Evolutionary conservation across 148 eudicot species (phyloP).

Genomic region (Chenopodium album): DNA sequence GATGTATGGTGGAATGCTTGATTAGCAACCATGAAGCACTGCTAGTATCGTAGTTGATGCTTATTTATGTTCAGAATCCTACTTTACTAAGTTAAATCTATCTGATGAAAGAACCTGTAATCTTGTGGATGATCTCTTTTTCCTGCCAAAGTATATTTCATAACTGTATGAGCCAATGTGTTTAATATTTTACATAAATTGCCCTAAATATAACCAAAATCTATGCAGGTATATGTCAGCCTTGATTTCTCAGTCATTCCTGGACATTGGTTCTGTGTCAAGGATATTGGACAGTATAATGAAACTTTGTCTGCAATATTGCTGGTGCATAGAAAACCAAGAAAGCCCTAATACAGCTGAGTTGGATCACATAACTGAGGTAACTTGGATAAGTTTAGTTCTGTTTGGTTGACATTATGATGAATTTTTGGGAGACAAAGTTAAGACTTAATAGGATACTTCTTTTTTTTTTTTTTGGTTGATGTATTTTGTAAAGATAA

Average conservation of each 20-base stretch:
- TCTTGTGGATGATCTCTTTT: background rate
- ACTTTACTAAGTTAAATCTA: background rate
- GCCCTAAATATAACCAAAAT: background rate
- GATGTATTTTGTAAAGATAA: background rate
- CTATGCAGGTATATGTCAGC: constrained; percentile 90
- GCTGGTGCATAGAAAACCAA: constrained; percentile 93
- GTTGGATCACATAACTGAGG: constrained; percentile 93
- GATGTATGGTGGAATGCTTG: background rate
- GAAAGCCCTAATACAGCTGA: constrained; percentile 66
- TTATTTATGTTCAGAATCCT: background rate
- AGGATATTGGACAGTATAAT: constrained; percentile 93
- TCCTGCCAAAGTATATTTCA: background rate
- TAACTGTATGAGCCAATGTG: background rate
- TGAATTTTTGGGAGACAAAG: background rate
- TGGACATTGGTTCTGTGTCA: constrained; percentile 98
- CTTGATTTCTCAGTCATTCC: constrained; percentile 91
- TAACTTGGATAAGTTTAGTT: constrained; percentile 21
- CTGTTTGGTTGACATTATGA: background rate
- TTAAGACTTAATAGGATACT: background rate
- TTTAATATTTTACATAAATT: background rate
- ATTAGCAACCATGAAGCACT: background rate
- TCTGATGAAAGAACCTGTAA: background rate
- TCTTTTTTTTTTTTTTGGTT: background rate
- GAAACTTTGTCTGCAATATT: constrained; percentile 89
- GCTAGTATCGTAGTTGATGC: background rate